Evolutionary conservation across 2,329 filamentous ascomycete genomes (phyloP), one percentile per base, ranked within the genome.

Genomic region (Diplodia corticola): DNA sequence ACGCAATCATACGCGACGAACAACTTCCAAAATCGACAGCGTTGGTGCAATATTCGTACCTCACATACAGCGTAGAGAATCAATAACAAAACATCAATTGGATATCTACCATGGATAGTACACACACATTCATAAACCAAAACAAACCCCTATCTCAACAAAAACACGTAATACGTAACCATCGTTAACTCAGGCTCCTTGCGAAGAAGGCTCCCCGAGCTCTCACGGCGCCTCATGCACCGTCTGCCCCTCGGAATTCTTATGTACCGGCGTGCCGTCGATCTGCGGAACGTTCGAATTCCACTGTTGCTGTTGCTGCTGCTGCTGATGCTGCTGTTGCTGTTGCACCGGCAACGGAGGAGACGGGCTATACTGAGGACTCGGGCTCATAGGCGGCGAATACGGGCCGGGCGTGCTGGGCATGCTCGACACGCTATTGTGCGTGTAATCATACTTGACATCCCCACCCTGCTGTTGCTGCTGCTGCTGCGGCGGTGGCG

Each of bases 211-310:
- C 10, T 3, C 4, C 2, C 33, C 10, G 1, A 9, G 10, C 24
- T 1, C 17, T 59, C 54, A 61, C 30, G 57, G 57, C 44, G 57
- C 57, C 44, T 61, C 57, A 17, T 61, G 57, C 28, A 61, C 26
- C 44, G 4, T 40, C 40, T 61, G 24, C 26, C 57, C 57, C 44
- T 61, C 57, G 12, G 10, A 4, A 24, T 61, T 61, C 57, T 13
- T 61, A 61, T 61, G 44, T 28, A 61, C 57, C 44, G 57, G 57
- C 44, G 57, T 61, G n/a, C 57, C 57, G 24, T 61, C 57, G 35
- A 61, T 61, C 57, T 61, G 57, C 44, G 57, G 44, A 4, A 61
- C 44, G 22, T 61, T n/a, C 40, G 28, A 20, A 35, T 37, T 13
- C 26, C 26, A 49, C 44, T 26, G 57, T 12, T 48, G 55, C 28